Conservation (phyloP, 2,329 filamentous ascomycete species). For the Phoma sp. region DNA sequence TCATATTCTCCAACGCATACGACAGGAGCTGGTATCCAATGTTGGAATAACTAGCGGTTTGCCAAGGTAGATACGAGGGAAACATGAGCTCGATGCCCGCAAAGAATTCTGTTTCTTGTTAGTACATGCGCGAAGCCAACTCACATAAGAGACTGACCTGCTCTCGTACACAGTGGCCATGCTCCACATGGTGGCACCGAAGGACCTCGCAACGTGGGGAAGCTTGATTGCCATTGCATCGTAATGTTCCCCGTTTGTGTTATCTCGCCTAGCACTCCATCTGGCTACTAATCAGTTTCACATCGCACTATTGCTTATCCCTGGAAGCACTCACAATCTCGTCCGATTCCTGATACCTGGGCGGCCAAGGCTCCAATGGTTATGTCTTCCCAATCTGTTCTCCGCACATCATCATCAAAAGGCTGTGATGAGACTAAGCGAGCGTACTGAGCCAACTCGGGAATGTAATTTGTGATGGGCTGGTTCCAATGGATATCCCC, state of each 20-base stretch:
- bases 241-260: slow-evolving; percentile 28
- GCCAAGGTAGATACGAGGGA: slow-evolving; percentile 42
- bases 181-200: slow-evolving; percentile 29
- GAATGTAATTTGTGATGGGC: slow-evolving; percentile 36
- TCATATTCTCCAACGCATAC: slow-evolving; percentile 51
- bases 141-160: slow-evolving; percentile 14
- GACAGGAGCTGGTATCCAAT: slow-evolving; percentile 46
- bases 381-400: slow-evolving; percentile 43
- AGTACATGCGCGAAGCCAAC: neutral
- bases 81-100: slow-evolving; percentile 40
- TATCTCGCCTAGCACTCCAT: slow-evolving; percentile 31
- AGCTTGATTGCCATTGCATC: slow-evolving; percentile 17
- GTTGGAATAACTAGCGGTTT: slow-evolving; percentile 47
- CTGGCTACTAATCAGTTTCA: slow-evolving; percentile 49
- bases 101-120: slow-evolving; percentile 42
- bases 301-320: neutral
- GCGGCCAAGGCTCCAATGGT: slow-evolving; percentile 43
- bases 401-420: slow-evolving; percentile 26
- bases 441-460: slow-evolving; percentile 29
- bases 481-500: slow-evolving; percentile 45
- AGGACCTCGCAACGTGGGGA: slow-evolving; percentile 23
- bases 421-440: slow-evolving; percentile 14
- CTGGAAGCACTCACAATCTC: slow-evolving; percentile 32
- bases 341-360: slow-evolving; percentile 43
- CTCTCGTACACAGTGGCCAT: slow-evolving; percentile 30